phyloP scores from a whole-genome alignment of 2,329 filamentous ascomycete species.

The Beauveria australis region DNA sequence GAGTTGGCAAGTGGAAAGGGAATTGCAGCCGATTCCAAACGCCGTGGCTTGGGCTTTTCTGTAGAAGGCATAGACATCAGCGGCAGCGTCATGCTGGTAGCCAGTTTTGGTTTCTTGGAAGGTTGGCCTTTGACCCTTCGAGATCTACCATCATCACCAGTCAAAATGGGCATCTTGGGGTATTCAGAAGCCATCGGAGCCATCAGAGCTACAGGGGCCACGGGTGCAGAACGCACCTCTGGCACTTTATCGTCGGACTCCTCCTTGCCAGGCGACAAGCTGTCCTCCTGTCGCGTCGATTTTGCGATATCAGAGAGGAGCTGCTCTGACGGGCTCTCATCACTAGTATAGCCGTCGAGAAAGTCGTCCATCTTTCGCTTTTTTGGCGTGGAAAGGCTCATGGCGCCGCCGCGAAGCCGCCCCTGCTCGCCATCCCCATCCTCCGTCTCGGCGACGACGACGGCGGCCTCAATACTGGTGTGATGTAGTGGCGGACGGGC shows the following conservation, averaged over 20 bases:
- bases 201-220: background rate
- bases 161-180: background rate
- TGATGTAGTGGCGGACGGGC: background rate
- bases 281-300: background rate
- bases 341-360: constrained; percentile 12
- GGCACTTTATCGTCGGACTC: background rate
- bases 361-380: constrained; percentile 21
- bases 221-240: background rate
- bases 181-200: background rate
- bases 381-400: constrained; percentile 28
- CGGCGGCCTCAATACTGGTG: constrained; percentile 22
- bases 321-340: constrained; percentile 20
- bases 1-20: background rate
- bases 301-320: constrained; percentile 12
- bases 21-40: background rate
- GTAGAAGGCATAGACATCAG: background rate
- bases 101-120: background rate
- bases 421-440: constrained; percentile 15
- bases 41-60: background rate
- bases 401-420: constrained; percentile 22
- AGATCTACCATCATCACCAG: background rate
- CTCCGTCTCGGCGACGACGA: constrained; percentile 21
- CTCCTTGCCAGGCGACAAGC: background rate
- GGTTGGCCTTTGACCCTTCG: background rate
- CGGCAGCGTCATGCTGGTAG: background rate